Evolutionary conservation across 176 grass and related monocot genomes (phyloP), one percentile per base, ranked within the genome.

Genomic region (Aechmea fasciata): DNA sequence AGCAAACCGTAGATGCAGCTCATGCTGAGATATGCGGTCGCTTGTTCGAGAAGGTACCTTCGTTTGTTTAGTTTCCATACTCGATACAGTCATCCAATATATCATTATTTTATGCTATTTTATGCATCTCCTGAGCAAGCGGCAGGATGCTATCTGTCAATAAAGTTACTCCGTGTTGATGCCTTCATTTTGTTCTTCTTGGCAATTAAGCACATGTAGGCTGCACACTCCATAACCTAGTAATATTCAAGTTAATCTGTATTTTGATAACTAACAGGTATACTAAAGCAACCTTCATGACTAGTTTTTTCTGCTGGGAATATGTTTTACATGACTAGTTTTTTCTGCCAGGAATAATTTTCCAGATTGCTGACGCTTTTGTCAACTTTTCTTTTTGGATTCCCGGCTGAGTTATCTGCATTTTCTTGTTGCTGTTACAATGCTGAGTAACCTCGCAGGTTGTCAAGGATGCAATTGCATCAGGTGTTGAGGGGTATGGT

Each of bases 31-130:
- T 99, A 53, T 99, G 94, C 29, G 89, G 94, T 28, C 80, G 80
- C 57, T 78, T 99, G 80, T 99, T 93, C 11, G 89, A 91, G 69
- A 93, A 99, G 94, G 94, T 99, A 86, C 74, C 49, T 52, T 22
- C n/a, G 11, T 11, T 49, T 66, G 23, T 11, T 66, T 10, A 49
- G 11, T 23, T 74, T 74, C 47, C 11, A 25, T 54, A 3, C 49
- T 52, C 49, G 15, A 25, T 70, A 14, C 13, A 25, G 50, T 70
- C 3, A 52, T 29, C 13, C 41, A 10, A 50, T 9, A 33, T 49
- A 48, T 57, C 54, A 59, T 17, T 14, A 2, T 59, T 59, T 59
- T 20, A 9, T 15, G 19, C 9, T 18, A 13, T 7, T 57, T 57
- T 57, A 57, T 57, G 54, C 54, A 18, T 57, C 14, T 57, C 54